A percentile compares a stretch with the other conserved stretches of the same genome.
phyloP scores from a whole-genome alignment of 768 basidiomycete genomes.

The Fistulinella prunicolor region DNA sequence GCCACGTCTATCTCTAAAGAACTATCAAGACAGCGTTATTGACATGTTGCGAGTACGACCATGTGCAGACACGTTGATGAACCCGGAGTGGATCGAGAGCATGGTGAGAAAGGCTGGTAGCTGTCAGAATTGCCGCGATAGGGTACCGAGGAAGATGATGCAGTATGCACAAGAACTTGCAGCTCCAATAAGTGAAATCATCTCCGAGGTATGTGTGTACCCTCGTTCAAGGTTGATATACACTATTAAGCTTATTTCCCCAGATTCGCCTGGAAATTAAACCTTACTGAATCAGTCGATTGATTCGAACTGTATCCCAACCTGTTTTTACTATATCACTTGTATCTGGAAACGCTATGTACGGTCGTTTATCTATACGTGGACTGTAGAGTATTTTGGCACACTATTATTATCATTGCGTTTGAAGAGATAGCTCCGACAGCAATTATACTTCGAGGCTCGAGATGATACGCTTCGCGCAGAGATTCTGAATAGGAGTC shows the following conservation, averaged over 20 bases:
- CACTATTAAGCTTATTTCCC: not conserved
- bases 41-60: slow-evolving; percentile 32
- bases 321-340: not conserved
- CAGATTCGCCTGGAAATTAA: slow-evolving; percentile 30
- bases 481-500: too few relatives aligned
- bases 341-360: not conserved
- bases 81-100: slow-evolving; percentile 30
- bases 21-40: slow-evolving; percentile 34
- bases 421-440: too few relatives aligned
- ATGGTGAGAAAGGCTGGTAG: slow-evolving; percentile 32
- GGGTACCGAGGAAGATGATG: slow-evolving; percentile 29
- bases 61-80: slow-evolving; percentile 30
- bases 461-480: too few relatives aligned
- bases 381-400: not conserved
- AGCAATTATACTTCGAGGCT: too few relatives aligned
- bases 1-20: slow-evolving; percentile 30
- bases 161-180: slow-evolving; percentile 29
- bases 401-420: not conserved
- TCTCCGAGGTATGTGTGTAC: slow-evolving; percentile 30
- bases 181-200: slow-evolving; percentile 26
- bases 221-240: not conserved
- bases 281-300: slow-evolving; percentile 23
- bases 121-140: slow-evolving; percentile 28
- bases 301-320: slow-evolving; percentile 10
- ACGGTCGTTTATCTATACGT: slow-evolving; percentile 1